Evolutionary conservation across 2,329 filamentous ascomycete genomes (phyloP).

Genomic region (Fusarium irregulare): DNA sequence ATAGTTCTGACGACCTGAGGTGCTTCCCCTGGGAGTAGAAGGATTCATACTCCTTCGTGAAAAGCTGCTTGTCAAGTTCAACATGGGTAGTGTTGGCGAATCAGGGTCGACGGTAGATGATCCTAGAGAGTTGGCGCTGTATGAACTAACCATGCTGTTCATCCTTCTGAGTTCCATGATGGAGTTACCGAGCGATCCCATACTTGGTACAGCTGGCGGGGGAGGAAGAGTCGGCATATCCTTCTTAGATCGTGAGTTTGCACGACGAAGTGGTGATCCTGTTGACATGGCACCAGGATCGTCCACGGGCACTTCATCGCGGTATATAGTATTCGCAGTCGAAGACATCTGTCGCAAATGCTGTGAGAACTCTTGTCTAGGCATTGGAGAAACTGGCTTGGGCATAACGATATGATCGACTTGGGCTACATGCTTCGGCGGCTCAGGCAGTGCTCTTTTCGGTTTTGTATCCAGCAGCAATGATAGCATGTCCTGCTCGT

Average conservation of each 20-base stretch:
- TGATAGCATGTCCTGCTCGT: constrained; percentile 50
- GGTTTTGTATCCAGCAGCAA: constrained; percentile 45
- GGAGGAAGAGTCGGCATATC: constrained; percentile 22
- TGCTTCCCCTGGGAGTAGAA: constrained; percentile 44
- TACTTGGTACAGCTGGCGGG: constrained; percentile 2
- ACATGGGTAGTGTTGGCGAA: constrained; percentile 56
- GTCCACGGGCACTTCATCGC: constrained; percentile 18
- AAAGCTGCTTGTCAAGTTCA: constrained; percentile 52
- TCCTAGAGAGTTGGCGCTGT: constrained; percentile 55
- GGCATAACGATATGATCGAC: constrained; percentile 46
- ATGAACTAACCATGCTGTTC: constrained; percentile 64
- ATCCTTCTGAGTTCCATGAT: constrained; percentile 66
- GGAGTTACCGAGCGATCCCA: constrained; percentile 53
- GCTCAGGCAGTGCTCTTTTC: constrained; percentile 46
- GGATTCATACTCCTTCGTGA: constrained; percentile 47
- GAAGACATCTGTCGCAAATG: constrained; percentile 41
- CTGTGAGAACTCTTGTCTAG: constrained; percentile 27
- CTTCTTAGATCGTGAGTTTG: constrained; percentile 27
- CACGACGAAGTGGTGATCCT: constrained; percentile 41
- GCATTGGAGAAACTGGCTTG: constrained; percentile 46
- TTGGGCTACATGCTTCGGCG: constrained; percentile 44
- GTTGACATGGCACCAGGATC: constrained; percentile 34
- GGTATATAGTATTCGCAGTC: constrained; percentile 44
- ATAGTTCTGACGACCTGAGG: constrained; percentile 59
- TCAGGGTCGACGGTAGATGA: constrained; percentile 48